Conservation (phyloP, 495 filamentous ascomycete genomes). For the Penicillium samsonianum region DNA sequence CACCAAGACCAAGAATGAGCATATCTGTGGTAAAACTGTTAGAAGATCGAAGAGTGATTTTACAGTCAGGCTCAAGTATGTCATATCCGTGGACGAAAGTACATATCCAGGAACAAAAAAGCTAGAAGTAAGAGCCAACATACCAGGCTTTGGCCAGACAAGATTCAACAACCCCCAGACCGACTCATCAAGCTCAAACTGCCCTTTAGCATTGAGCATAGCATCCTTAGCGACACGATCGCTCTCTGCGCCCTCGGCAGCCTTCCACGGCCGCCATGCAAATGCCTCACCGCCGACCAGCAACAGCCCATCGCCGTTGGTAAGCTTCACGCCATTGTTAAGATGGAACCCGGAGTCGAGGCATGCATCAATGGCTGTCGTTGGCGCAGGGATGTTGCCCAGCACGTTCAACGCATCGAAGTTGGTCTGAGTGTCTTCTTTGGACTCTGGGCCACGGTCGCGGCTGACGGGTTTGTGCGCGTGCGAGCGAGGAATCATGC, state of each 20-base stretch:
- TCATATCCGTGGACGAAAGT: not conserved
- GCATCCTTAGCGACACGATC: slow-evolving; percentile 36
- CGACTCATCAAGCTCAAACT: slow-evolving; percentile 72
- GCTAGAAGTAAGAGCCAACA: slow-evolving; percentile 27
- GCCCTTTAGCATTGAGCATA: slow-evolving; percentile 72
- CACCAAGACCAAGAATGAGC: slow-evolving; percentile 84
- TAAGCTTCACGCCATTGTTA: slow-evolving; percentile 71
- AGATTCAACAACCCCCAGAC: slow-evolving; percentile 76
- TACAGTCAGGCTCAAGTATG: not conserved
- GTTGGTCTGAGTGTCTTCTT: slow-evolving; percentile 71
- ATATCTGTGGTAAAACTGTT: slow-evolving; percentile 62
- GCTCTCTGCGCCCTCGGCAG: slow-evolving; percentile 26
- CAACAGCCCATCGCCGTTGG: slow-evolving; percentile 65
- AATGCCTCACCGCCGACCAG: slow-evolving; percentile 87
- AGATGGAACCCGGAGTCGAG: slow-evolving; percentile 76
- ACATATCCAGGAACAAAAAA: slow-evolving; percentile 9
- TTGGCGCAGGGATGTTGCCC: slow-evolving; percentile 69
- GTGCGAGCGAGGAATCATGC: slow-evolving; percentile 45
- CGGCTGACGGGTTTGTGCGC: slow-evolving; percentile 41
- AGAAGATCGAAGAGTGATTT: slow-evolving; percentile 15
- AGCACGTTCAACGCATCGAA: slow-evolving; percentile 77
- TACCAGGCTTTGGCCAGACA: slow-evolving; percentile 91
- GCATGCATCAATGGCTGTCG: slow-evolving; percentile 81
- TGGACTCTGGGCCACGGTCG: slow-evolving; percentile 60
- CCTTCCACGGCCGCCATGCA: slow-evolving; percentile 77